Evolutionary conservation across 2,329 filamentous ascomycete species (phyloP), one percentile per base, ranked within the genome.

Genomic region (Xylaria sp.): DNA sequence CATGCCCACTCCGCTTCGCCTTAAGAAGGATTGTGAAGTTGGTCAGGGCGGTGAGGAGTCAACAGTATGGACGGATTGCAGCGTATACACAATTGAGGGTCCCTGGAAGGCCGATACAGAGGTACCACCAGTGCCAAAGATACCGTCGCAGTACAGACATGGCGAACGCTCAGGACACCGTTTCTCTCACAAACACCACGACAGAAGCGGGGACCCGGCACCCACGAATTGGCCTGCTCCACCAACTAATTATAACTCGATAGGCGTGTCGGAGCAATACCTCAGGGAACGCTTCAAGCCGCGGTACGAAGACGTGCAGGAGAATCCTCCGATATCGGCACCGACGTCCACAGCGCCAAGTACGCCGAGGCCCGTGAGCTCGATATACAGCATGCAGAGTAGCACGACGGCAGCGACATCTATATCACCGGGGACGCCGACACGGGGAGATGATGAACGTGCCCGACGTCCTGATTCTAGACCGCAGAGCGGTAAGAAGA

Each of bases 41-140:
- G 41, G 12, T 4, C 28, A 6, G 7, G 9, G 4, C 15, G 18
- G 23, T 15, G 46, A 4, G 15, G 13, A 12, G 52, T 33, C 9
- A 2, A 63, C 33, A 31, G 70, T 28, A 6, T 78, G 76, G 75
- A 78, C 76, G 1, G 71, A 78, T 46, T 70, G 63, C 6, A 72
- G 73, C 7, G 73, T 72, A 4, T 68, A 76, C 51, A 74, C 74
- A 12, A 23, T 39, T 25, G 46, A 64, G 5, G 66, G 41, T 62
- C 20, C 33, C 13, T 12, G 31, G 1, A 28, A 20, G 36, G 36
- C 54, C 31, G 25, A 25, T 18, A n/a, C 18, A 13, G 56, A 68
- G 8, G 63, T 56, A 25, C 76, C 75, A 12, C 71, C 75, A 0
- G 57, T 77, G 8, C 75, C 75, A 1, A 64, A 55, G 9, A 56